Conservation (phyloP, 345 rosid genomes). For the Lepidium didymum region DNA sequence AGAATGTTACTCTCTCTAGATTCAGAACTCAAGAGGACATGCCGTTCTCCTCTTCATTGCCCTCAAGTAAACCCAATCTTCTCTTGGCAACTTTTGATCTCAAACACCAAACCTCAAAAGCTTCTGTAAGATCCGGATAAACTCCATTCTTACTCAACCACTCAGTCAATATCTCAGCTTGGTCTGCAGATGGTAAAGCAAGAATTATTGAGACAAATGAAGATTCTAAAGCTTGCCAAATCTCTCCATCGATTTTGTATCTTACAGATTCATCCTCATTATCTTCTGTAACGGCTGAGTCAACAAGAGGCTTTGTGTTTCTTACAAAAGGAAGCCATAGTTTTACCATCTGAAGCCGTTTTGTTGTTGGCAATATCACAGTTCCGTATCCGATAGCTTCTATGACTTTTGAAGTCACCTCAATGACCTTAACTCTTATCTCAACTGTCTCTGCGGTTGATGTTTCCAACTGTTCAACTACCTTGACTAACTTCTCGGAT, state of each 20-base stretch:
- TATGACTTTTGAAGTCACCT: conserved; percentile 66
- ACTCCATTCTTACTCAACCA: conserved; percentile 57
- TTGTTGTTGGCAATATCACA: conserved; percentile 57
- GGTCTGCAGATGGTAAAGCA: conserved; percentile 74
- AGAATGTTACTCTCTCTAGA: not conserved
- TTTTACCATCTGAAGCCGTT: conserved; percentile 61
- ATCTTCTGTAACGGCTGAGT: conserved; percentile 34
- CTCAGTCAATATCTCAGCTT: conserved; percentile 71
- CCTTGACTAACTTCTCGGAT: conserved; percentile 55
- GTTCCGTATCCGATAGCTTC: conserved; percentile 74
- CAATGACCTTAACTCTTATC: conserved; percentile 48
- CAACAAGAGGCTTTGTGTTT: conserved; percentile 53
- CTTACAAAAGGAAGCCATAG: conserved; percentile 87
- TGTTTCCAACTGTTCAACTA: conserved; percentile 30
- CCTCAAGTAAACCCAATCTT: conserved; percentile 39
- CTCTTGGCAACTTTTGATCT: conserved; percentile 75
- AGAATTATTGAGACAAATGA: conserved; percentile 64
- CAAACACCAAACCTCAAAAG: conserved; percentile 86
- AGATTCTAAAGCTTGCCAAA: conserved; percentile 79
- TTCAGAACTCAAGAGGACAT: conserved; percentile 14
- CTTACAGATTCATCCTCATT: conserved; percentile 7
- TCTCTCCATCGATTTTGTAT: conserved; percentile 53
- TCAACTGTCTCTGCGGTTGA: conserved; percentile 33
- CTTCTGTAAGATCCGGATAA: conserved; percentile 90
- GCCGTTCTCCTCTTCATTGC: conserved; percentile 22